Conservation (phyloP, 2,329 filamentous ascomycete species). For the Didymella pomorum region DNA sequence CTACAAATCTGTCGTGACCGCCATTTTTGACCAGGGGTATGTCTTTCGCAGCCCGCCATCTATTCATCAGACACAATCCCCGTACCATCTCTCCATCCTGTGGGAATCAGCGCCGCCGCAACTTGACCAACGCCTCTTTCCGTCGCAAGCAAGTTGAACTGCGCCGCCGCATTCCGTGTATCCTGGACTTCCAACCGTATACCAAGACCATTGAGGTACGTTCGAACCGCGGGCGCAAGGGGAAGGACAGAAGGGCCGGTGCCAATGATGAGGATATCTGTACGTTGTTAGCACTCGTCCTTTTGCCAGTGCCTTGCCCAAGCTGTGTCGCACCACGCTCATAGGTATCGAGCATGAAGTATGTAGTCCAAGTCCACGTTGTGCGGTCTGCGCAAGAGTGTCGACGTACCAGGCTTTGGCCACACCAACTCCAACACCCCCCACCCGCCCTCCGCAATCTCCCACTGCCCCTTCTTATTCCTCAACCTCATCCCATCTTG, state of each 20-base stretch:
- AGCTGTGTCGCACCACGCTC: too few species aligned
- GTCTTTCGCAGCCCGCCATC: neutral
- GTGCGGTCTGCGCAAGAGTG: too few species aligned
- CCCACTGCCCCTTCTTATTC: conserved; percentile 83
- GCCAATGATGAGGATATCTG: conserved; percentile 89
- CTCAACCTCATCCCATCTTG: conserved; percentile 65
- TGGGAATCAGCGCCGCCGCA: conserved; percentile 85
- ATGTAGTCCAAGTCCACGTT: too few species aligned
- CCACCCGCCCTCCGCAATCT: conserved; percentile 74
- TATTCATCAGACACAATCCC: conserved; percentile 18
- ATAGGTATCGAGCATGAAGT: too few species aligned
- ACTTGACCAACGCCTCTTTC: conserved; percentile 87
- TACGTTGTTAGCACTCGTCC: conserved; percentile 23
- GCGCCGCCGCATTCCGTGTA: conserved; percentile 90
- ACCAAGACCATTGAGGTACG: conserved; percentile 76
- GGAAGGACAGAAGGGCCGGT: conserved; percentile 79
- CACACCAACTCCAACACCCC: conserved; percentile 79
- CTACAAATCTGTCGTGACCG: conserved; percentile 1
- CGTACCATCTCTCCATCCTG: conserved; percentile 72
- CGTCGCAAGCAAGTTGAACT: conserved; percentile 95
- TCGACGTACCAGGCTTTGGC: conserved; percentile 81
- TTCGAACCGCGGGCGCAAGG: conserved; percentile 76
- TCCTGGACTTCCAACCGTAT: conserved; percentile 89
- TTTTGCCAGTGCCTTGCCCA: too few species aligned
- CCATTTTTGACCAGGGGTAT: neutral